These are phyloP conservation scores for Discostella stelligeroides DNA, from an alignment of 108 stramenopile genomes.

Conservation along the genomic window DNA sequence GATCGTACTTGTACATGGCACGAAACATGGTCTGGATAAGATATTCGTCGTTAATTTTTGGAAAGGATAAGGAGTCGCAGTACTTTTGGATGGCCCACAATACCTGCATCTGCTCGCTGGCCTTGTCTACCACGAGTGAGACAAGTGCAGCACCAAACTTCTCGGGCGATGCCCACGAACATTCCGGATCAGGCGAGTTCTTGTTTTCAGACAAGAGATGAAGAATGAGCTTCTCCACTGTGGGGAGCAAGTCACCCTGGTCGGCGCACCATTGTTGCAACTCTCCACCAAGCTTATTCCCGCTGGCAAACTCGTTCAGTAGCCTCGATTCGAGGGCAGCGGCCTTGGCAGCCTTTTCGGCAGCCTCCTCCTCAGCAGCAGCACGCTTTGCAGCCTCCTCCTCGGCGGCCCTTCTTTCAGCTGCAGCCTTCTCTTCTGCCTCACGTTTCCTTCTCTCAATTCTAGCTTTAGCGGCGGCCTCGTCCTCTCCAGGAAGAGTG, in stretches of 20 bases:
- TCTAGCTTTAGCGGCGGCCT: conserved; percentile 54
- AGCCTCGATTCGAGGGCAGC: conserved; percentile 44
- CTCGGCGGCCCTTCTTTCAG: conserved; percentile 47
- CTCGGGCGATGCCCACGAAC: conserved; percentile 71
- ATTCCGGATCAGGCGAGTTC: conserved; percentile 71
- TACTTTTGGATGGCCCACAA: conserved; percentile 85
- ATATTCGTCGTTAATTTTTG: conserved; percentile 81
- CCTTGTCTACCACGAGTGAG: conserved; percentile 74
- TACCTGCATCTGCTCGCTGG: conserved; percentile 71
- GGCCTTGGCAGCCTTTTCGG: conserved; percentile 36
- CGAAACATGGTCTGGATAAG: conserved; percentile 86
- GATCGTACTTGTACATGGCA: conserved; percentile 87
- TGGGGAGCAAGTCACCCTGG: conserved; percentile 50
- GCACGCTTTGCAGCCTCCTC: conserved; percentile 36
- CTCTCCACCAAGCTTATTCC: conserved; percentile 71
- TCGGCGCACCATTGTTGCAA: conserved; percentile 69
- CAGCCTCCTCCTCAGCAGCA: conserved; percentile 43
- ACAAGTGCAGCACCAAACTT: conserved; percentile 73
- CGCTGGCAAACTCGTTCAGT: conserved; percentile 67
- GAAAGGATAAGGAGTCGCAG: conserved; percentile 81
- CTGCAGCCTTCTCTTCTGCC: conserved; percentile 43
- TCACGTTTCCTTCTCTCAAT: conserved; percentile 55
- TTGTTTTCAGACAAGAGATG: conserved; percentile 64
- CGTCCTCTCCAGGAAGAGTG: conserved; percentile 48
- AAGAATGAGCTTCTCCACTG: conserved; percentile 70